Conservation (phyloP, 768 basidiomycete species). For the Amanita subjunquillea region DNA sequence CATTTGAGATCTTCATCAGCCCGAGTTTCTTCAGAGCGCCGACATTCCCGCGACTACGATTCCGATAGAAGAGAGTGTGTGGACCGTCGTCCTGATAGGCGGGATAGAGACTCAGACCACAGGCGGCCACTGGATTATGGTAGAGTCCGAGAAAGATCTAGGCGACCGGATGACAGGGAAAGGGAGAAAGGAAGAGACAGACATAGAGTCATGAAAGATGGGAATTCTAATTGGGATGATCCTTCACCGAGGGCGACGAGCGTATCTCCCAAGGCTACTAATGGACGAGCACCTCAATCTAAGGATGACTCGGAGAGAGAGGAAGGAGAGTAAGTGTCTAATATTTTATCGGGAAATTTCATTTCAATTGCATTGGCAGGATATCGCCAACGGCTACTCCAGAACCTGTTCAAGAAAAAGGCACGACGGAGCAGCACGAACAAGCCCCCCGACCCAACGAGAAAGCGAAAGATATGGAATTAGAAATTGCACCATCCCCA, state of each 20-base stretch:
- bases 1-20: slow-evolving; percentile 34
- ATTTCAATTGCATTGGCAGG: slow-evolving; percentile 23
- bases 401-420: slow-evolving; percentile 13
- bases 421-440: background rate
- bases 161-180: slow-evolving; percentile 14
- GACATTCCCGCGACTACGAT: slow-evolving; percentile 22
- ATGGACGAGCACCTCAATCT: slow-evolving; percentile 12
- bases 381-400: slow-evolving; percentile 41
- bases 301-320: slow-evolving; percentile 54
- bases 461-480: slow-evolving; percentile 36
- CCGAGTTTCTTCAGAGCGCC: slow-evolving; percentile 17
- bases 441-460: slow-evolving; percentile 21
- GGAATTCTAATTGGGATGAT: slow-evolving; percentile 18
- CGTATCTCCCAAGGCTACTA: slow-evolving; percentile 14
- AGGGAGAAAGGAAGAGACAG: slow-evolving; percentile 12
- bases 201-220: slow-evolving; percentile 17
- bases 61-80: slow-evolving; percentile 14
- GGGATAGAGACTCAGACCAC: slow-evolving; percentile 22
- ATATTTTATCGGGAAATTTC: background rate
- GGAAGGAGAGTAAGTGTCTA: slow-evolving; percentile 84
- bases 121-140: slow-evolving; percentile 10
- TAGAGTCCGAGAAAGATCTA: slow-evolving; percentile 9
- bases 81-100: slow-evolving; percentile 23
- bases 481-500: slow-evolving; percentile 42
- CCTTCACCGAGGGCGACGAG: slow-evolving; percentile 14